These are phyloP conservation scores for Odontarrhena argentea DNA, from an alignment of 345 rosid genomes.

Conservation along the genomic window DNA sequence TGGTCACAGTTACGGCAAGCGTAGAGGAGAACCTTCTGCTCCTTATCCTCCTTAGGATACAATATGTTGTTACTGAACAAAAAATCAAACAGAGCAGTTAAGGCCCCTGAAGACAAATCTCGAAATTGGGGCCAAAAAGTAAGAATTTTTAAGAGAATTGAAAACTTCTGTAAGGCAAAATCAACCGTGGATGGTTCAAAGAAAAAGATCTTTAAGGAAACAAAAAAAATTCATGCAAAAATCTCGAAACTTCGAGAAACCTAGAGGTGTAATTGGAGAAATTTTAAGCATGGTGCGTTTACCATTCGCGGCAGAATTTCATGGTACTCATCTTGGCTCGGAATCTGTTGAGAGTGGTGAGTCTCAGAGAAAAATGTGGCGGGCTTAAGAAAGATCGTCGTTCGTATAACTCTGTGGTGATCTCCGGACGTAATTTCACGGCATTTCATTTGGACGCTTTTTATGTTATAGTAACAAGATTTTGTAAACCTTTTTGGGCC, in stretches of 20 bases:
- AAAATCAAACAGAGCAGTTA: conserved; percentile 11
- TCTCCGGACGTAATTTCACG: not conserved
- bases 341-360: not conserved
- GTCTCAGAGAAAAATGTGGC: conserved; percentile 7
- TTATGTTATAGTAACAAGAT: not conserved
- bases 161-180: not conserved
- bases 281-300: not conserved
- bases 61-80: conserved; percentile 65
- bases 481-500: not conserved
- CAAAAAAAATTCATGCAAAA: conserved; percentile 5
- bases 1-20: conserved; percentile 83
- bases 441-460: not conserved
- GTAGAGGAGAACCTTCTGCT: conserved; percentile 58
- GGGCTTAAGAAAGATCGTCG: conserved; percentile 15
- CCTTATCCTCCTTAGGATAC: conserved; percentile 65
- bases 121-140: not conserved
- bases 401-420: not conserved
- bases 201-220: not conserved
- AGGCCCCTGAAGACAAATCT: not conserved
- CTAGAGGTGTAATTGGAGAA: conserved; percentile 7
- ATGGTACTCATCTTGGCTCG: conserved; percentile 57
- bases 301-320: conserved; percentile 83
- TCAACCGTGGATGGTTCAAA: conserved; percentile 1
- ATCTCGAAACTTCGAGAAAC: not conserved
- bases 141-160: not conserved